Percentiles rank a stretch among this genome's conserved stretches.
These are phyloP conservation scores for Arthrobotrys pseudoclavata DNA, from an alignment of 2,329 filamentous ascomycete species.

Conservation along the genomic window DNA sequence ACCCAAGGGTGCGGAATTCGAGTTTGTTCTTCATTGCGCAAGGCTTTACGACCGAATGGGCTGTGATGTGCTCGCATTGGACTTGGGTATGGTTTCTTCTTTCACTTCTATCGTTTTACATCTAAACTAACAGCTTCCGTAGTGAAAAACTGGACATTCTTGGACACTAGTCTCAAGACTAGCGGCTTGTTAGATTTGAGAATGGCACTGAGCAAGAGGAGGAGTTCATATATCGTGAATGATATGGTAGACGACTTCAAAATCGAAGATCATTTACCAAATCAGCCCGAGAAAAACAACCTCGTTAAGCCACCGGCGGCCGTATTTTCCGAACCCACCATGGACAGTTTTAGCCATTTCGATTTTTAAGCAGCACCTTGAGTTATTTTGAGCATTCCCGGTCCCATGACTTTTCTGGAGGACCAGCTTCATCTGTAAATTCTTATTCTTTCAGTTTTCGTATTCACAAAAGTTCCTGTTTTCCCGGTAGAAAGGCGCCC, in stretches of 20 bases:
- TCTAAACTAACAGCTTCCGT: constrained; percentile 5
- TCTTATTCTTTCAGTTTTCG: background rate
- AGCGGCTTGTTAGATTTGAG: constrained; percentile 67
- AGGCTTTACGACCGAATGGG: constrained; percentile 90
- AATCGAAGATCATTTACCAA: constrained; percentile 62
- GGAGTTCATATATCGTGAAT: constrained; percentile 83
- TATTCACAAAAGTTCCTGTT: background rate
- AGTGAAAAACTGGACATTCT: constrained; percentile 86
- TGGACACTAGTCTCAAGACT: constrained; percentile 67
- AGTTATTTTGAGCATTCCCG: background rate
- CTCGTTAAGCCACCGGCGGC: constrained; percentile 75
- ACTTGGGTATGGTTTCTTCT: constrained; percentile 74
- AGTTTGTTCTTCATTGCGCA: constrained; percentile 88
- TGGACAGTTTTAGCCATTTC: constrained; percentile 90
- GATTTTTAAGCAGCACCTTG: constrained; percentile 76
- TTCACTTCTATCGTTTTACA: constrained; percentile 54
- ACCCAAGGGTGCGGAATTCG: constrained; percentile 83
- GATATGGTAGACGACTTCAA: constrained; percentile 72
- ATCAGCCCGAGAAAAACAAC: constrained; percentile 66
- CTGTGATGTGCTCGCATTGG: constrained; percentile 88
- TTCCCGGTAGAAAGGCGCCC: background rate
- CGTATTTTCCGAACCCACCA: constrained; percentile 92
- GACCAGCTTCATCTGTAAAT: background rate
- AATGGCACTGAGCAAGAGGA: constrained; percentile 69
- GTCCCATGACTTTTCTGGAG: background rate